These are phyloP conservation scores for Solanum etuberosum DNA, from an alignment of 257 asterid species.

Conservation along the genomic window DNA sequence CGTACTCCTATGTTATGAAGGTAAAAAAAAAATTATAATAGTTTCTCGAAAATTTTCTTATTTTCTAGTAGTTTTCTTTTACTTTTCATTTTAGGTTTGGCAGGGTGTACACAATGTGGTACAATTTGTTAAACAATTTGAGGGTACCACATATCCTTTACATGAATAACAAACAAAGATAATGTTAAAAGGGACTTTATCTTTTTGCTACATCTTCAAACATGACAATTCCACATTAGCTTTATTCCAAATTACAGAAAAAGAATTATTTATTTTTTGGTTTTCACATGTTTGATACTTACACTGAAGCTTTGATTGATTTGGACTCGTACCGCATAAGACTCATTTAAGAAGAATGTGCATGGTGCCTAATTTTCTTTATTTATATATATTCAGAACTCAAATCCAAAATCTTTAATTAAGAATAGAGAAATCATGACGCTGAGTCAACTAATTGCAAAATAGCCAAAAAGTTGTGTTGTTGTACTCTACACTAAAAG, in stretches of 20 bases:
- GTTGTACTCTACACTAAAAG: neutral
- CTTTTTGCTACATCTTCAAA: neutral
- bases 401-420: rapidly evolving
- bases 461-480: neutral
- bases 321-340: rapidly evolving
- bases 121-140: neutral
- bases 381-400: rapidly evolving
- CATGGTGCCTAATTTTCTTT: neutral
- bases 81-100: neutral
- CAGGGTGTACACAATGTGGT: neutral
- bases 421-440: rapidly evolving
- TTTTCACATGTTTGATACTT: rapidly evolving
- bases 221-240: neutral
- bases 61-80: neutral
- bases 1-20: neutral
- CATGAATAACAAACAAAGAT: neutral
- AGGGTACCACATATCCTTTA: neutral
- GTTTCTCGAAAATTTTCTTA: neutral
- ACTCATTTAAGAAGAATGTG: neutral
- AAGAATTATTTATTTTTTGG: neutral
- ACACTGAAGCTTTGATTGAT: rapidly evolving
- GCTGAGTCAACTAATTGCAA: neutral
- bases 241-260: neutral
- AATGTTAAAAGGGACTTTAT: neutral
- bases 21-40: no score